These are phyloP conservation scores for Candida succiphila DNA, from an alignment of 805 yeast species.

Conservation along the genomic window DNA sequence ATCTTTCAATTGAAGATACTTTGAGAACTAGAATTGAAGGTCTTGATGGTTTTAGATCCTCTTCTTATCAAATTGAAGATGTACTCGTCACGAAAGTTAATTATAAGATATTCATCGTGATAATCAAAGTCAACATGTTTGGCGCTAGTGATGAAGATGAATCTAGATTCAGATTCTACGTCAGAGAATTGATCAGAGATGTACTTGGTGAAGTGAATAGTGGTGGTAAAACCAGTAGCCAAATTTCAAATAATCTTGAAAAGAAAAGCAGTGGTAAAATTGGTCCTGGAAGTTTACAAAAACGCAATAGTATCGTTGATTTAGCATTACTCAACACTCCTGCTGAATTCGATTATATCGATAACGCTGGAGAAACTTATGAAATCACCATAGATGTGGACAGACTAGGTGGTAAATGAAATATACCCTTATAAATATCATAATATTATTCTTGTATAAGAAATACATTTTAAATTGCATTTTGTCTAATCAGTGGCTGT, in stretches of 20 bases:
- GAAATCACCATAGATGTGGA: constrained; percentile 35
- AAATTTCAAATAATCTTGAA: not conserved
- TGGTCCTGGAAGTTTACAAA: no score
- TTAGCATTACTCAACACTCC: constrained; percentile 12
- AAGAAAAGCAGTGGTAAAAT: not conserved
- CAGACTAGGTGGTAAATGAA: no score
- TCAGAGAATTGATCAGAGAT: constrained; percentile 27
- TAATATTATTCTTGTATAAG: not conserved
- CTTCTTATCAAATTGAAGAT: constrained; percentile 34
- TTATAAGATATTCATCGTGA: constrained; percentile 46
- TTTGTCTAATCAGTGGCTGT: no score
- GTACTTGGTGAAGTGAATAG: not conserved
- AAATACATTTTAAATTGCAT: no score
- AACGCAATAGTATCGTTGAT: not conserved
- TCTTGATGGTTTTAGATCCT: constrained; percentile 44
- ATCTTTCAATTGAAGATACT: constrained; percentile 12
- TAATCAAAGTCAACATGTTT: constrained; percentile 44
- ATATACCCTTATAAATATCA: constrained; percentile 4
- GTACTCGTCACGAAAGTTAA: constrained; percentile 55
- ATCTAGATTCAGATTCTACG: constrained; percentile 39
- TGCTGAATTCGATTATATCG: constrained; percentile 18
- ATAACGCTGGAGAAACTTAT: constrained; percentile 20
- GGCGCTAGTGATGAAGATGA: constrained; percentile 75
- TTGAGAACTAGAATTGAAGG: constrained; percentile 35
- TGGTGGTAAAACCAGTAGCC: not conserved